phyloP scores from a whole-genome alignment of 2,329 filamentous ascomycete genomes.

The Periconia sp. region DNA sequence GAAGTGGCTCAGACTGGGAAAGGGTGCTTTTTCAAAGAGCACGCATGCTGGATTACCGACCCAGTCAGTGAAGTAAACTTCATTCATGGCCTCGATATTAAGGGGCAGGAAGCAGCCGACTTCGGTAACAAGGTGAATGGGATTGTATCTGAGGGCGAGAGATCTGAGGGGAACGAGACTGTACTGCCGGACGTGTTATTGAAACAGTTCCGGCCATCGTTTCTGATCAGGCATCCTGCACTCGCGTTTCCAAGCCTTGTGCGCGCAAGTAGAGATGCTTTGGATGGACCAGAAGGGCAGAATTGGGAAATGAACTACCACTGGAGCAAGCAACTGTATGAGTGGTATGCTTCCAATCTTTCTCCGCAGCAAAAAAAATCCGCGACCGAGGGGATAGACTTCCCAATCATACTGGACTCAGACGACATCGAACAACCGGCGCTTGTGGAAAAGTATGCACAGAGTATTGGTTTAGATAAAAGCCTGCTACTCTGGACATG shows the following conservation, averaged over 20 bases:
- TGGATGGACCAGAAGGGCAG: background rate
- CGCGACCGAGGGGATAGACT: background rate
- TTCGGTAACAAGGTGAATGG: background rate
- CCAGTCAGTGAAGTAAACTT: background rate
- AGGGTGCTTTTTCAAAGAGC: background rate
- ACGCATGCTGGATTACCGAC: background rate
- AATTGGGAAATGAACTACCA: slow-evolving; percentile 1
- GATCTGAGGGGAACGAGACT: slow-evolving; percentile 1
- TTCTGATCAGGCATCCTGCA: background rate
- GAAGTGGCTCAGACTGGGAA: background rate
- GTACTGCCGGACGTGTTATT: background rate
- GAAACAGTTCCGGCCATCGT: background rate
- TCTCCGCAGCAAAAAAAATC: background rate
- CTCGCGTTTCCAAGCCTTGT: background rate
- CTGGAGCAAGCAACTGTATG: background rate
- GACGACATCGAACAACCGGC: slow-evolving; percentile 1
- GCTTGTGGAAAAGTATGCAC: background rate
- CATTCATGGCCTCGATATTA: background rate
- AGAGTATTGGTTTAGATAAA: background rate
- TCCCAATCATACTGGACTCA: background rate
- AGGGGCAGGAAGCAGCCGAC: background rate
- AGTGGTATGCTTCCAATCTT: background rate
- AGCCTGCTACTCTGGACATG: background rate
- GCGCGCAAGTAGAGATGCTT: background rate
- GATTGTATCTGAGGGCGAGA: background rate